phyloP scores from a whole-genome alignment of 805 yeast species.

The Kuraishia floccosa region DNA sequence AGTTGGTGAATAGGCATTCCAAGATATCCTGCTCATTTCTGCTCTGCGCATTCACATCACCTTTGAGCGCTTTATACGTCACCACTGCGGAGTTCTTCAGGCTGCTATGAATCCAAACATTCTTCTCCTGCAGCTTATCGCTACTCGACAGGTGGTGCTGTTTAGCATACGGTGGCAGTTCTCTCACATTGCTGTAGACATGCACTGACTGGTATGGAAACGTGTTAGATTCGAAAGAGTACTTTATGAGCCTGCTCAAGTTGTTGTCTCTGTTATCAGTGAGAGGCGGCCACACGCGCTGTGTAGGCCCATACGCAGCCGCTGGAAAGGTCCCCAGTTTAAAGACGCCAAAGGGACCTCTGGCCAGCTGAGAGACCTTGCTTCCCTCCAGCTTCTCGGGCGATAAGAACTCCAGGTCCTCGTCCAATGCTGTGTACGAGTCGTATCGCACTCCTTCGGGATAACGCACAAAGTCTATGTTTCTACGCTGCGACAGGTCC shows the following conservation, averaged over 20 bases:
- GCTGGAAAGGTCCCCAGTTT: neutral
- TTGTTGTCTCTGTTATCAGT: neutral
- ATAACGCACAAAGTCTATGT: slow-evolving; percentile 29
- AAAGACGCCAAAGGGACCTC: slow-evolving; percentile 17
- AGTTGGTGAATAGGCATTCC: slow-evolving; percentile 7
- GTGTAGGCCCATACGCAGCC: neutral
- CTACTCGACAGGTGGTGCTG: neutral
- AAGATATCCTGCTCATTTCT: slow-evolving; percentile 2
- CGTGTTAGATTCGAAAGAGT: too few relatives aligned
- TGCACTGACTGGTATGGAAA: too few relatives aligned
- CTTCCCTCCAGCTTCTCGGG: slow-evolving; percentile 12
- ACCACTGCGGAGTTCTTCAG: slow-evolving; percentile 16
- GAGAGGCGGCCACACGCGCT: neutral
- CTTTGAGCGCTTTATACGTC: slow-evolving; percentile 15
- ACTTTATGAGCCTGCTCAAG: neutral
- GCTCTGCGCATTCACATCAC: slow-evolving; percentile 10
- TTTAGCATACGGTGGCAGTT: neutral
- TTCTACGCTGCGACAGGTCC: slow-evolving; percentile 27
- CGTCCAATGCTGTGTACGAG: slow-evolving; percentile 26
- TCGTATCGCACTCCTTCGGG: slow-evolving; percentile 21
- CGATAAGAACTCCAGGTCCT: slow-evolving; percentile 17
- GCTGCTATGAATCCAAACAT: slow-evolving; percentile 22
- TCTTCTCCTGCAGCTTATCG: slow-evolving; percentile 5
- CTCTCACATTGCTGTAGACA: too few relatives aligned
- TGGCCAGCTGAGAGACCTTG: slow-evolving; percentile 7